phyloP scores from a whole-genome alignment of 1,139 yeast genomes.

The Yamadazyma trypodendri region DNA sequence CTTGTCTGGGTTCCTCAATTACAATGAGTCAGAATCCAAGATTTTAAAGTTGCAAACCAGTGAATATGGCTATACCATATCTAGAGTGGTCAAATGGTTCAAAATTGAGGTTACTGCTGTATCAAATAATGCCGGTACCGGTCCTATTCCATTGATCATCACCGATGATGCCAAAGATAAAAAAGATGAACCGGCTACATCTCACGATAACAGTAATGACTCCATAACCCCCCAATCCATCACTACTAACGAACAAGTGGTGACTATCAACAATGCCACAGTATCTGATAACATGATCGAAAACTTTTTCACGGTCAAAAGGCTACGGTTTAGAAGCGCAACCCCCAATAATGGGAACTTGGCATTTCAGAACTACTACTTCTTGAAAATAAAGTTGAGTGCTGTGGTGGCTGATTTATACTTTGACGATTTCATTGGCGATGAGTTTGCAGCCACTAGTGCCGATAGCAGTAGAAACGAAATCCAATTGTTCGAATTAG shows the following conservation, averaged over 20 bases:
- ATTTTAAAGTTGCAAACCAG: slow-evolving; percentile 33
- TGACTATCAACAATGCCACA: slow-evolving; percentile 28
- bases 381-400: slow-evolving; percentile 44
- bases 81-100: slow-evolving; percentile 39
- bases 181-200: slow-evolving; percentile 11
- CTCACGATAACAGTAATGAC: slow-evolving; percentile 18
- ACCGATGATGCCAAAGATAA: slow-evolving; percentile 25
- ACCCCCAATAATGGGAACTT: slow-evolving; percentile 65
- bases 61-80: slow-evolving; percentile 36
- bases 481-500: slow-evolving; percentile 31
- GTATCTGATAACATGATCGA: slow-evolving; percentile 27
- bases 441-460: slow-evolving; percentile 22
- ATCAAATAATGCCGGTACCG: slow-evolving; percentile 29
- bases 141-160: slow-evolving; percentile 34
- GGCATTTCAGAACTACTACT: slow-evolving; percentile 56
- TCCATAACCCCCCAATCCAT: slow-evolving; percentile 22
- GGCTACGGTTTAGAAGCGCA: slow-evolving; percentile 59
- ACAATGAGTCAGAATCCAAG: slow-evolving; percentile 21
- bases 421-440: slow-evolving; percentile 42
- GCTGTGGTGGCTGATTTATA: slow-evolving; percentile 46
- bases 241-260: slow-evolving; percentile 28
- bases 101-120: slow-evolving; percentile 40
- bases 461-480: slow-evolving; percentile 31
- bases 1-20: slow-evolving; percentile 27
- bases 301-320: slow-evolving; percentile 36